phyloP scores from a whole-genome alignment of 495 filamentous ascomycete genomes.

The Elasticomyces elasticus region DNA sequence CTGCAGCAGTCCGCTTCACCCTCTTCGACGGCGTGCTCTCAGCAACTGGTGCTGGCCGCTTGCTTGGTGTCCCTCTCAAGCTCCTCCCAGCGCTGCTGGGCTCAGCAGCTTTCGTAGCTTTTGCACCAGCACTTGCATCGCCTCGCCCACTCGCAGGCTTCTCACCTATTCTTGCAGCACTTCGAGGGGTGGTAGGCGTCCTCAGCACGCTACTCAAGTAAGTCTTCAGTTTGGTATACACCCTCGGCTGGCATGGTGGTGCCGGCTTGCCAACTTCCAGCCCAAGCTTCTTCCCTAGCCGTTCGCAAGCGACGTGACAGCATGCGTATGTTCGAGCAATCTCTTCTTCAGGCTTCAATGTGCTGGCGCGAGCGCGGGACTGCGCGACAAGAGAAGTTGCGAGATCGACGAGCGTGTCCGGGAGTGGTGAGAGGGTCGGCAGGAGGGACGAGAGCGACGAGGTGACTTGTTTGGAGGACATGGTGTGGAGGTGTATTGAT shows the following conservation, averaged over 20 bases:
- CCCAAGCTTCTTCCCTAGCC: constrained; percentile 75
- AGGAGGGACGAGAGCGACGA: constrained; percentile 42
- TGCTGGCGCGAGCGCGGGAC: constrained; percentile 68
- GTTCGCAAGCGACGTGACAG: constrained; percentile 82
- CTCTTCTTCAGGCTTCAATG: constrained; percentile 79
- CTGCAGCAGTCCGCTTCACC: not conserved
- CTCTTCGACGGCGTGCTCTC: constrained; percentile 52
- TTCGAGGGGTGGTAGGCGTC: constrained; percentile 24
- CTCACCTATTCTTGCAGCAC: not conserved
- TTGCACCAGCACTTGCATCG: not conserved
- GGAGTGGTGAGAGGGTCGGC: constrained; percentile 65
- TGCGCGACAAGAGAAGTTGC: constrained; percentile 76
- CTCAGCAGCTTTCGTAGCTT: not conserved
- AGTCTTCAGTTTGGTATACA: constrained; percentile 74
- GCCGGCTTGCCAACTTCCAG: constrained; percentile 71
- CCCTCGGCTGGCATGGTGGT: constrained; percentile 70
- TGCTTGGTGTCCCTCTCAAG: constrained; percentile 25
- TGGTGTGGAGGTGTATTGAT: not conserved
- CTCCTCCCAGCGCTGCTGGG: not conserved
- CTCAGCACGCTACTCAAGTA: constrained; percentile 66
- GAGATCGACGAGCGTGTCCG: constrained; percentile 63
- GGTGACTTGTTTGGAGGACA: not conserved
- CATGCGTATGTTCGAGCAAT: constrained; percentile 79
- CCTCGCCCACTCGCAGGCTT: not conserved
- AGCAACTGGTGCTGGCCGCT: constrained; percentile 56